phyloP scores from a whole-genome alignment of 768 basidiomycete genomes.

The Tremella mesenterica region DNA sequence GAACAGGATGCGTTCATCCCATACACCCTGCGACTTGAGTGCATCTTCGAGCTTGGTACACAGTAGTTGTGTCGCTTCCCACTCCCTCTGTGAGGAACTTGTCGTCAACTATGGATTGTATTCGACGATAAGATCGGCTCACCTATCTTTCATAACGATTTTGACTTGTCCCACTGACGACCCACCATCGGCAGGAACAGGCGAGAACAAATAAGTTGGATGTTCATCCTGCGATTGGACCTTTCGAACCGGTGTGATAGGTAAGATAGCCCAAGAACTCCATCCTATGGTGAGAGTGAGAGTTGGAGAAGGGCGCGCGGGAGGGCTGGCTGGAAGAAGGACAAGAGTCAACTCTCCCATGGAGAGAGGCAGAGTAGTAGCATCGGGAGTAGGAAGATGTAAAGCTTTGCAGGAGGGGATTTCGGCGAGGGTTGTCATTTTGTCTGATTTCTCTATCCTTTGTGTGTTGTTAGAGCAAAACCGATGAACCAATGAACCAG shows the following conservation, averaged over 20 bases:
- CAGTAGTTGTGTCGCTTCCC: constrained; percentile 35
- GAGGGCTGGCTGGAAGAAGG: constrained; percentile 36
- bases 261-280: constrained; percentile 32
- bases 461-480: not conserved
- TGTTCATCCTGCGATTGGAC: constrained; percentile 35
- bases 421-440: constrained; percentile 31
- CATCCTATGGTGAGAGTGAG: constrained; percentile 35
- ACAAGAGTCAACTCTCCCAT: constrained; percentile 33
- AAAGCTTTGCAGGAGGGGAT: constrained; percentile 28
- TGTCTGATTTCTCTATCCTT: constrained; percentile 5
- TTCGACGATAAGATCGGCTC: constrained; percentile 3
- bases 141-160: constrained; percentile 32
- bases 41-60: constrained; percentile 23
- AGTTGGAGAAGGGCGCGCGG: constrained; percentile 25
- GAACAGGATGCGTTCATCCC: constrained; percentile 33
- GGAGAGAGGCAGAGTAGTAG: constrained; percentile 28
- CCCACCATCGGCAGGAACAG: constrained; percentile 30
- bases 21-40: constrained; percentile 32
- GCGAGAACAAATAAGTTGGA: constrained; percentile 33
- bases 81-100: constrained; percentile 30
- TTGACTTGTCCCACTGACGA: constrained; percentile 34
- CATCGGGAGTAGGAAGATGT: constrained; percentile 29
- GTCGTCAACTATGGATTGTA: not conserved
- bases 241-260: constrained; percentile 28
- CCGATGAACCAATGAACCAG: too few species aligned